Conservation (phyloP, 2,329 filamentous ascomycete species). For the Fusarium drepaniforme region DNA sequence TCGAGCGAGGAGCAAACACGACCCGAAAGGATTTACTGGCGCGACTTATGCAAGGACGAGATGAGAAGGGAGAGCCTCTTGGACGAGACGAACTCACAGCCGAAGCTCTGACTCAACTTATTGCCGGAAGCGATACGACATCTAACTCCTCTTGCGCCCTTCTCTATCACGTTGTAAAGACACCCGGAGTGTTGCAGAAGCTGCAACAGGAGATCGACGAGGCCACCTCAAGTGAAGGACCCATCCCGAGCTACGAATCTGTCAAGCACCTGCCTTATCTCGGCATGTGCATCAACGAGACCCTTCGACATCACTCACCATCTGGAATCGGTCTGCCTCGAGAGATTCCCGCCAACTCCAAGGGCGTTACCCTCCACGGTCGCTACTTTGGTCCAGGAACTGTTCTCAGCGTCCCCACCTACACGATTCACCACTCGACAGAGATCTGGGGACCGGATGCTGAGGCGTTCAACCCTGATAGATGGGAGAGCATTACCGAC, state of each 20-base stretch:
- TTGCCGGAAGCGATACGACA: conserved; percentile 82
- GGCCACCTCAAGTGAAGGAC: conserved; percentile 69
- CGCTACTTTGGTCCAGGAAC: conserved; percentile 82
- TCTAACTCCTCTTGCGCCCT: conserved; percentile 87
- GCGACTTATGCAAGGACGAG: conserved; percentile 86
- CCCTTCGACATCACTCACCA: conserved; percentile 87
- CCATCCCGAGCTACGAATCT: conserved; percentile 78
- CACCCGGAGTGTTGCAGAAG: conserved; percentile 77
- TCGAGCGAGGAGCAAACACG: conserved; percentile 72
- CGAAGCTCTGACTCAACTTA: conserved; percentile 90
- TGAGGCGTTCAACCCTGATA: conserved; percentile 79
- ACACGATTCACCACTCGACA: conserved; percentile 82
- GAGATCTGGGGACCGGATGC: conserved; percentile 81
- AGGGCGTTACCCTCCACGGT: conserved; percentile 74
- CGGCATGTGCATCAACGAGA: conserved; percentile 82
- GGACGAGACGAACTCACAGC: conserved; percentile 86
- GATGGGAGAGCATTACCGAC: conserved; percentile 74
- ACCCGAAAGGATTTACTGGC: conserved; percentile 84
- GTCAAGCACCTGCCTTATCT: conserved; percentile 84
- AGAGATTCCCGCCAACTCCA: conserved; percentile 72
- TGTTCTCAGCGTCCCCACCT: conserved; percentile 82
- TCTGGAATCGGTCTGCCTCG: conserved; percentile 88
- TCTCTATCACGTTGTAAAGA: conserved; percentile 79
- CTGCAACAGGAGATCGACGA: conserved; percentile 80
- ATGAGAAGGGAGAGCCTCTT: conserved; percentile 82